Conservation (phyloP, 2,329 filamentous ascomycete species). For the Colletotrichum costaricense region DNA sequence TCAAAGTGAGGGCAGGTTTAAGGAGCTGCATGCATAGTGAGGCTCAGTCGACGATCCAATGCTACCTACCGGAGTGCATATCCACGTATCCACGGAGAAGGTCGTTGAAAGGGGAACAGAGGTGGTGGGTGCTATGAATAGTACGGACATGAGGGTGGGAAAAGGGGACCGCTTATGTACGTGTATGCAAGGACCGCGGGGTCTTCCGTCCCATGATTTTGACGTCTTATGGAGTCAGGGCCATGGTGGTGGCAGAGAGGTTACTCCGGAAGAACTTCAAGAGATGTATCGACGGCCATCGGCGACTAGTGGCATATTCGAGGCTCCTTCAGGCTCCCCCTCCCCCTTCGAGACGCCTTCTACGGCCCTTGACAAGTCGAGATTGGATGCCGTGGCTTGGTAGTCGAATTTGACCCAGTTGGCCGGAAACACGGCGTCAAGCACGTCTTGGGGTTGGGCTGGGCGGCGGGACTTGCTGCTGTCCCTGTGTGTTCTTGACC, state of each 20-base stretch:
- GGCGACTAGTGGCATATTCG: neutral
- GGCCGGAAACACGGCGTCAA: slow-evolving; percentile 28
- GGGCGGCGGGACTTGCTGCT: neutral
- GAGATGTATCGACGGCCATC: neutral
- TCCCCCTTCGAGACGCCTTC: neutral
- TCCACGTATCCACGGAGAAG: neutral
- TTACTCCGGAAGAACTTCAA: neutral
- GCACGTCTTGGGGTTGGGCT: slow-evolving; percentile 23
- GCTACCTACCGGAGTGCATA: neutral
- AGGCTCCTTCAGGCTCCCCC: too few relatives aligned
- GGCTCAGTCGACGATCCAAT: neutral
- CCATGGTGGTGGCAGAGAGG: neutral
- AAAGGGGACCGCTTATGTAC: neutral
- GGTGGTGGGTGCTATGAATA: slow-evolving; percentile 1
- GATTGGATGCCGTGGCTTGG: slow-evolving; percentile 14
- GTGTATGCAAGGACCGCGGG: neutral
- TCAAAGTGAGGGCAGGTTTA: neutral
- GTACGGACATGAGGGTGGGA: neutral
- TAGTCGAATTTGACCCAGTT: slow-evolving; percentile 9
- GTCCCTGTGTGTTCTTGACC: neutral
- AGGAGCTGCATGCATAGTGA: neutral
- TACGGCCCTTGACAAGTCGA: neutral
- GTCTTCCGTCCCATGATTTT: neutral
- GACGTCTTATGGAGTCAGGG: neutral
- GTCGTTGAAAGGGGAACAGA: neutral